These are phyloP conservation scores for Epichloe gansuensis DNA, from an alignment of 2,329 filamentous ascomycete species.

Conservation along the genomic window DNA sequence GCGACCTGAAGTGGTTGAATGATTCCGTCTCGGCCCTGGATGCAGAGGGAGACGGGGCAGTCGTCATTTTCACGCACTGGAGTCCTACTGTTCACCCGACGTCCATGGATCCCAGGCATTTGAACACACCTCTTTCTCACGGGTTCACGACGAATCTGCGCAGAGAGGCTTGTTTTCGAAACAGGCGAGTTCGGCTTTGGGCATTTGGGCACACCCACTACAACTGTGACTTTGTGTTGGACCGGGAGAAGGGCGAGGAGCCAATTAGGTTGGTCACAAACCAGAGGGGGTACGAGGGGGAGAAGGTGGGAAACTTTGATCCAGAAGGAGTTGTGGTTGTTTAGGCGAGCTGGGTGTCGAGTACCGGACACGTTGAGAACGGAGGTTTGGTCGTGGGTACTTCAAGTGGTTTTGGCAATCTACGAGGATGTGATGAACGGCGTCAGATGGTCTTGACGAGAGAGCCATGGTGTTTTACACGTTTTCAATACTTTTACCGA, in stretches of 20 bases:
- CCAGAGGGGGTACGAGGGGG: constrained; percentile 28
- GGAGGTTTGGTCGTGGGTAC: background rate
- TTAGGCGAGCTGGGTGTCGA: no score
- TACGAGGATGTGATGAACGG: background rate
- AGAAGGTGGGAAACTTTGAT: constrained; percentile 22
- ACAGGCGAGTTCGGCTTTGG: constrained; percentile 26
- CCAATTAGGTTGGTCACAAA: constrained; percentile 24
- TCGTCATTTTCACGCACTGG: constrained; percentile 30
- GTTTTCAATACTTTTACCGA: no score
- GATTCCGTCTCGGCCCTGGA: constrained; percentile 17
- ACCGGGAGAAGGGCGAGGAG: constrained; percentile 5
- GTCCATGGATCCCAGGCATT: constrained; percentile 22
- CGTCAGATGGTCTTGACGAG: background rate
- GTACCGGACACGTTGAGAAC: background rate
- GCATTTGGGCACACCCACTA: constrained; percentile 37
- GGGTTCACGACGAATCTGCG: constrained; percentile 29
- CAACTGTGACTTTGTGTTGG: constrained; percentile 27
- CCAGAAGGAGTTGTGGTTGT: background rate
- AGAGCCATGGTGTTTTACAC: background rate
- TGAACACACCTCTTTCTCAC: constrained; percentile 13
- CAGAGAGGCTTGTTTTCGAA: constrained; percentile 21
- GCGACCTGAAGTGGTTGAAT: constrained; percentile 32
- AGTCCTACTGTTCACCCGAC: constrained; percentile 24
- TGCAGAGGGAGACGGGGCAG: constrained; percentile 11
- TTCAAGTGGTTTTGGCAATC: background rate